Base-by-base conservation (phyloP, 345 rosid genomes). In the Eucalyptus guilfoylei region DNA sequence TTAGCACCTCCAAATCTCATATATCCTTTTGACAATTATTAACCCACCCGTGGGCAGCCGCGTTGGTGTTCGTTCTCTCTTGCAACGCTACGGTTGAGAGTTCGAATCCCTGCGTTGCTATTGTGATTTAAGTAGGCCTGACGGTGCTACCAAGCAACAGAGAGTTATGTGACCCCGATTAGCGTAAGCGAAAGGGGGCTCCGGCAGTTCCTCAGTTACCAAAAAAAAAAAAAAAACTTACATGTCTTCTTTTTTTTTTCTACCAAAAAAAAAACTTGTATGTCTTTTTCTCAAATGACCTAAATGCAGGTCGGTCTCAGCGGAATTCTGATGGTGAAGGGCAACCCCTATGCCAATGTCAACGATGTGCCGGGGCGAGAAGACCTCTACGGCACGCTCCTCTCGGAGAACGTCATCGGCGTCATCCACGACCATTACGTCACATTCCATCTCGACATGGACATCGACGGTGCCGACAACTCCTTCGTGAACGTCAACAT, bases 261-360 rank as follows among this genome's bases (percentile, higher is more conserved):
- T n/a, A n/a, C n/a, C n/a, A n/a, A n/a, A n/a, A n/a, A n/a, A 16
- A 67, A 15, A 67, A 67, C 17, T 67, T 69, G 80, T 69, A 16
- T 9, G 12, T 32, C 80, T 32, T 37, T 72, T 37, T 17, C 40
- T 64, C 44, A 8, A 72, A 72, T 76, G 47, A 40, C 83, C 34
- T 85, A 40, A 72, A 50, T 42, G 54, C 91, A 96, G 97, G 97
- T 94, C 83, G 94, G 97, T 88, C 96, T 94, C 23, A 91, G 98
- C 76, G 99, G 98, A 1, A 96, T 97, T 89, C 88, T 97, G 91
- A 97, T 95, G 99, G 96, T 97, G 90, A 95, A 97, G 92, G 99
- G 97, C 87, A 93, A 94, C 6, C 83, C 92, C 4, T 96, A 96
- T 34, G 93, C 89, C 50, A 94, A 95, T 91, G 90, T 95, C 92